These are phyloP conservation scores for Coleophoma cylindrospora DNA, from an alignment of 2,329 filamentous ascomycete species.

Conservation along the genomic window DNA sequence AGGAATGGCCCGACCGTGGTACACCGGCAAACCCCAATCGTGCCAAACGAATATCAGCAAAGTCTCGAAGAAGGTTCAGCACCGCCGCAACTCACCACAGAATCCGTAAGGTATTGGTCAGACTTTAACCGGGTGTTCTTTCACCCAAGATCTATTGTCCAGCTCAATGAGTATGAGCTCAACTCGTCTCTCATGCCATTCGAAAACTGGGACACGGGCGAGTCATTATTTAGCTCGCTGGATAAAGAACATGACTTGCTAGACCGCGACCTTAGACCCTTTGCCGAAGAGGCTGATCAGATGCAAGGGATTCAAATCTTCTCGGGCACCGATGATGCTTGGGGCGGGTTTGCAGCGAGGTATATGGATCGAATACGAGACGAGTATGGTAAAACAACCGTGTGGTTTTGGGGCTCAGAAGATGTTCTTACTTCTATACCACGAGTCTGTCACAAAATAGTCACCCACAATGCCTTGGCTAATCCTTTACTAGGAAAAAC, in stretches of 20 bases:
- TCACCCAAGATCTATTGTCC: constrained; percentile 81
- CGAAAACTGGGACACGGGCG: constrained; percentile 68
- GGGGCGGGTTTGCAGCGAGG: constrained; percentile 70
- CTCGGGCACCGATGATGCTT: constrained; percentile 68
- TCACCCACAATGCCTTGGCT: constrained; percentile 5
- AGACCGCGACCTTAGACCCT: constrained; percentile 84
- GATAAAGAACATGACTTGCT: constrained; percentile 81
- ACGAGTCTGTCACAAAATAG: constrained; percentile 37
- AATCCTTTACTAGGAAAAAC: constrained; percentile 45
- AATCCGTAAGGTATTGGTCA: constrained; percentile 89
- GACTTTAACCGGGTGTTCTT: constrained; percentile 93
- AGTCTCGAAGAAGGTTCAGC: constrained; percentile 68
- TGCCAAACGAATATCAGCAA: constrained; percentile 70
- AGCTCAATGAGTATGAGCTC: constrained; percentile 82
- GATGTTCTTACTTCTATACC: constrained; percentile 47
- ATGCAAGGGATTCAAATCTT: constrained; percentile 84
- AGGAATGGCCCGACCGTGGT: constrained; percentile 65
- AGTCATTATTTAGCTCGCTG: constrained; percentile 67
- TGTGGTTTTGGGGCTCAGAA: constrained; percentile 86
- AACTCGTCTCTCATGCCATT: constrained; percentile 78
- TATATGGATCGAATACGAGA: constrained; percentile 78
- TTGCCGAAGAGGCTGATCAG: constrained; percentile 89
- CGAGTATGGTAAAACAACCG: constrained; percentile 81
- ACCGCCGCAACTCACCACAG: constrained; percentile 58
- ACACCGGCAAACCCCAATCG: constrained; percentile 63